Evolutionary conservation across 176 grass and related monocot species (phyloP).

Genomic region (Lolium rigidum): DNA sequence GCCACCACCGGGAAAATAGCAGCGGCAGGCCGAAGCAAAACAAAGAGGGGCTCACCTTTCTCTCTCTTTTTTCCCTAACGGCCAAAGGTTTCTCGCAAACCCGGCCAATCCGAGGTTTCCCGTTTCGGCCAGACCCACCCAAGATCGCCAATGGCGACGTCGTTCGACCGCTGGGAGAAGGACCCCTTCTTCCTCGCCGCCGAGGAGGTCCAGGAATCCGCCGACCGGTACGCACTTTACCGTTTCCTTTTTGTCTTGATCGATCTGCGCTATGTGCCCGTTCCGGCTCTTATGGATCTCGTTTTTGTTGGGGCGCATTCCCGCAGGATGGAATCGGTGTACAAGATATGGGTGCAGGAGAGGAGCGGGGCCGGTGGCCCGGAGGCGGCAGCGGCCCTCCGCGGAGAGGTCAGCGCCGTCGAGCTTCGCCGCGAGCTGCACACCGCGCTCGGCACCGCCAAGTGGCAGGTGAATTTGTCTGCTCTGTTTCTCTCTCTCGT

Average conservation of each 20-base stretch:
- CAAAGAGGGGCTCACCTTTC: background rate
- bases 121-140: conserved; percentile 7
- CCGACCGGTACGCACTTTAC: conserved; percentile 60
- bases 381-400: background rate
- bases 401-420: conserved; percentile 19
- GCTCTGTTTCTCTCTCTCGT: too few species aligned
- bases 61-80: background rate
- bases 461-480: too few species aligned
- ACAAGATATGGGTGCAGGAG: conserved; percentile 73
- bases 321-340: conserved; percentile 77
- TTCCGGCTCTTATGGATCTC: conserved; percentile 17
- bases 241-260: background rate
- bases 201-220: conserved; percentile 89
- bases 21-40: conserved; percentile 29
- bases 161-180: conserved; percentile 95
- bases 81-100: conserved; percentile 16
- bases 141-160: conserved; percentile 65
- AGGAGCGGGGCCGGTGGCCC: conserved; percentile 25
- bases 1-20: conserved; percentile 29
- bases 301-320: background rate
- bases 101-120: conserved; percentile 14
- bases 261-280: background rate
- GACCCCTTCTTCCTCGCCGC: conserved; percentile 88
- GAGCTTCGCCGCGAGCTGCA: conserved; percentile 71
- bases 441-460: conserved; percentile 77